Evolutionary conservation across 192 early-diverging fungal species (phyloP).

Genomic region (Irineochytrium annulatum): DNA sequence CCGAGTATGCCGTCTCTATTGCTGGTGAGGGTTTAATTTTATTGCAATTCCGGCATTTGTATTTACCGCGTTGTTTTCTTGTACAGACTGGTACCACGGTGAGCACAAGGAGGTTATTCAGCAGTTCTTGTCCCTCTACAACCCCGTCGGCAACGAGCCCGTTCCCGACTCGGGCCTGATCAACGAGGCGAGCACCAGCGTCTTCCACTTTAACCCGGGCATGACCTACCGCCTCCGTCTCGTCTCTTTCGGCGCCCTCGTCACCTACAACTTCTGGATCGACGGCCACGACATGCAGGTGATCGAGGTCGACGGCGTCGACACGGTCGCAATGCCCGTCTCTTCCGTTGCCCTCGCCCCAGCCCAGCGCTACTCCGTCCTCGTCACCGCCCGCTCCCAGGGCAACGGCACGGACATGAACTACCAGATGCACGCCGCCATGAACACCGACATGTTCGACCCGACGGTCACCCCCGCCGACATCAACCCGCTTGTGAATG

Average conservation of each 20-base stretch:
- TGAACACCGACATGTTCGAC: conserved; percentile 77
- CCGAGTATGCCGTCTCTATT: conserved; percentile 38
- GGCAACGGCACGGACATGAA: conserved; percentile 44
- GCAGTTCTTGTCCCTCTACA: conserved; percentile 59
- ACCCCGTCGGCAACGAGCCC: conserved; percentile 62
- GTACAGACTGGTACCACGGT: conserved; percentile 68
- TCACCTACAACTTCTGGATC: conserved; percentile 73
- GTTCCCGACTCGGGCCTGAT: conserved; percentile 63
- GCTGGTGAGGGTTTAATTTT: not conserved
- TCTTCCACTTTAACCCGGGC: conserved; percentile 61
- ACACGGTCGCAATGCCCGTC: conserved; percentile 53
- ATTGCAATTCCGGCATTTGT: not conserved
- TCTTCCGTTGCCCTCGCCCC: conserved; percentile 56
- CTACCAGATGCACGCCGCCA: conserved; percentile 69
- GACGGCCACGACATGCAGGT: conserved; percentile 73
- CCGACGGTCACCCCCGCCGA: conserved; percentile 47
- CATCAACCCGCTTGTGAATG: conserved; percentile 32
- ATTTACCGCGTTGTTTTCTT: conserved; percentile 19
- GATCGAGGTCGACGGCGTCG: conserved; percentile 76
- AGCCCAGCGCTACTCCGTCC: conserved; percentile 77
- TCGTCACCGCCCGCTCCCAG: conserved; percentile 62
- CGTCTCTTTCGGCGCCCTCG: conserved; percentile 75
- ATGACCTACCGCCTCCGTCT: conserved; percentile 82
- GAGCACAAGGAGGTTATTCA: conserved; percentile 49
- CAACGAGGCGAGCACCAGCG: conserved; percentile 43